These are phyloP conservation scores for Cystobasidiaceae sp. DNA, from an alignment of 1,284 basidiomycete genomes.

Conservation along the genomic window DNA sequence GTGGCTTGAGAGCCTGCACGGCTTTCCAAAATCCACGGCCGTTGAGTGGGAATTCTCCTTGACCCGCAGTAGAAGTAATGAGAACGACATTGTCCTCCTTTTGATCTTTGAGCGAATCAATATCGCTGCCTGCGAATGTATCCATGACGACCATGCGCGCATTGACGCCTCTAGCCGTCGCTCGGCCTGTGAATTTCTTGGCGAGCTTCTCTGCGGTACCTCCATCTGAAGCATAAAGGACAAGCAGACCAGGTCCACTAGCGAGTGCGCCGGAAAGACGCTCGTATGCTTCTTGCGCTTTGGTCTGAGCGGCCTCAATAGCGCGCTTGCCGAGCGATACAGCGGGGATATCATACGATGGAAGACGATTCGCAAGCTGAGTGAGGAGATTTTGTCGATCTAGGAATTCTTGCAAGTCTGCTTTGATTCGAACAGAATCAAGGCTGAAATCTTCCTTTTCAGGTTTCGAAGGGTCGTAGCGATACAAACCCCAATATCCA, in stretches of 20 bases:
- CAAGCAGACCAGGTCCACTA: slow-evolving; percentile 71
- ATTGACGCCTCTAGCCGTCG: slow-evolving; percentile 76
- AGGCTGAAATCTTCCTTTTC: slow-evolving; percentile 77
- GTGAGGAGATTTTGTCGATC: slow-evolving; percentile 95
- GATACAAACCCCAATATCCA: slow-evolving; percentile 97
- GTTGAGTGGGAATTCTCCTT: slow-evolving; percentile 97
- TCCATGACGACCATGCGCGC: slow-evolving; percentile 69
- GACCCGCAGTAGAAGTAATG: slow-evolving; percentile 94
- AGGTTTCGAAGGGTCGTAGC: slow-evolving; percentile 84
- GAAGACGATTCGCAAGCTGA: slow-evolving; percentile 72
- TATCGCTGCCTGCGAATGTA: slow-evolving; percentile 66
- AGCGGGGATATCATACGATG: slow-evolving; percentile 76
- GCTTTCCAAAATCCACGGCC: slow-evolving; percentile 86
- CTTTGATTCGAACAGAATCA: slow-evolving; percentile 90
- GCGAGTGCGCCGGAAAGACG: slow-evolving; percentile 79
- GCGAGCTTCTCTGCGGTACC: slow-evolving; percentile 94
- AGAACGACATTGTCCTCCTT: slow-evolving; percentile 69
- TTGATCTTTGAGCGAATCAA: slow-evolving; percentile 48
- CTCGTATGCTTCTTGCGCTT: slow-evolving; percentile 80
- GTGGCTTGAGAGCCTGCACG: slow-evolving; percentile 59
- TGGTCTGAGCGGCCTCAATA: slow-evolving; percentile 68
- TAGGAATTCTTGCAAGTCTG: slow-evolving; percentile 89
- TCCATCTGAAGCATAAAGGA: slow-evolving; percentile 90
- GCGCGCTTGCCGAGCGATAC: slow-evolving; percentile 70
- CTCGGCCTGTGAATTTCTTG: slow-evolving; percentile 77